Evolutionary conservation across 805 yeast species (phyloP), one percentile per base, ranked within the genome.

Genomic region (Jamesozyma jinghongensis): DNA sequence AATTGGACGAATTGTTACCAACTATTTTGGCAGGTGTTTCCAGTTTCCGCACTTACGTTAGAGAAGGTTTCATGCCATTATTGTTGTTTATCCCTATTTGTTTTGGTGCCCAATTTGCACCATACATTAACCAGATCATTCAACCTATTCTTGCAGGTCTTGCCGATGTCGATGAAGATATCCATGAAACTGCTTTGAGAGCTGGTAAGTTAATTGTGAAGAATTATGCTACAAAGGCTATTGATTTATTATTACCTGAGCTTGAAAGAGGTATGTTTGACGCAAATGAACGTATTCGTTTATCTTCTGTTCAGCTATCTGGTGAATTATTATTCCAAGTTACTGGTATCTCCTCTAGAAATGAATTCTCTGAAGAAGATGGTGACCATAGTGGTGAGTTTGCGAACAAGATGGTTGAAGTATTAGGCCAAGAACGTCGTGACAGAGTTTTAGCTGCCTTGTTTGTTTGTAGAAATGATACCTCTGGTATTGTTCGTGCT

Each of bases 271-370:
- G 99, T 32, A 69, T 92, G 59, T 76, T 86, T 38, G 95, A 86
- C 62, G 65, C 72, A 44, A 84, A 78, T 55, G 76, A 83, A 62
- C 79, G 97, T 57, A 92, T 92, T 56, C 78, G 99, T 62, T 70
- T 87, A 43, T 84, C 95, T 1, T 87, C 97, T 28, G 94, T 92
- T 33, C 96, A 88, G 65, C 82, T 92, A 48, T 81, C 95, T 5
- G 97, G 98, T 50, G 98, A 92, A 51, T 70, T 92, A 55, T 69
- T 92, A 52, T 88, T 85, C 80, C 95, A 90, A 67, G 80, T 92
- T 51, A 82, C 95, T 34, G 98, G 97, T 61, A 77, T 87, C 45
- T 74, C 81, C 28, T 86, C 88, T 48, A 83, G 77, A 58, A 76
- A 73, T 54, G 94, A 82, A 51, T 72, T 80, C 44, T 54, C 62